These are phyloP conservation scores for Colletotrichum sp. DNA, from an alignment of 2,329 filamentous ascomycete genomes.

Conservation along the genomic window DNA sequence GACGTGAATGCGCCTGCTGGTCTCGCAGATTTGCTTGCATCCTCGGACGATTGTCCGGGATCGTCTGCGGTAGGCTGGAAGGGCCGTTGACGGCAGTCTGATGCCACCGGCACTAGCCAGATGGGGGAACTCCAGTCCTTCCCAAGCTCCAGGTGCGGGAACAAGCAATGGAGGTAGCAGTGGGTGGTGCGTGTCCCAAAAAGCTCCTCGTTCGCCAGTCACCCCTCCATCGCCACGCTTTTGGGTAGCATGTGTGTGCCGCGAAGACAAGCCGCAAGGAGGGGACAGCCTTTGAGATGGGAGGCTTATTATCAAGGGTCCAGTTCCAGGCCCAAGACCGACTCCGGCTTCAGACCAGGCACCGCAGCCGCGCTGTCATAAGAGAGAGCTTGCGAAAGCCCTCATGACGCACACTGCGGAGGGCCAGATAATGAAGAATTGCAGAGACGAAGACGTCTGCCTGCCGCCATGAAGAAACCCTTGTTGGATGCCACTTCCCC, in stretches of 20 bases:
- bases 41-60: slow-evolving; percentile 14
- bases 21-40: slow-evolving; percentile 3
- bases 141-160: slow-evolving; percentile 5
- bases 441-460: not conserved
- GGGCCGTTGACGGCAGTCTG: slow-evolving; percentile 18
- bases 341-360: not conserved
- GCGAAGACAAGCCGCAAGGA: slow-evolving; percentile 11
- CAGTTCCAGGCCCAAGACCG: not conserved
- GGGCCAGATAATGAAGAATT: not conserved
- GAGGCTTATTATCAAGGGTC: slow-evolving; percentile 10
- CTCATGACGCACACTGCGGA: not conserved
- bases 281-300: not conserved
- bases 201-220: slow-evolving; percentile 4
- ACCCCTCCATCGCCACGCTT: slow-evolving; percentile 21
- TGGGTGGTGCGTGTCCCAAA: not conserved
- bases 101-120: slow-evolving; percentile 18
- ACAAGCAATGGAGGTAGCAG: not conserved
- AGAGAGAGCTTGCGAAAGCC: not conserved
- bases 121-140: not conserved
- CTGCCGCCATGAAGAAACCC: not conserved
- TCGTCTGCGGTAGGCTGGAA: slow-evolving; percentile 12
- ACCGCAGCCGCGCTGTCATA: not conserved
- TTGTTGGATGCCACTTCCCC: not conserved
- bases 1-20: not conserved
- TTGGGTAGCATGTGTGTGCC: slow-evolving; percentile 20